These are phyloP conservation scores for Ophiostoma sp. DNA, from an alignment of 2,329 filamentous ascomycete genomes.

Conservation along the genomic window DNA sequence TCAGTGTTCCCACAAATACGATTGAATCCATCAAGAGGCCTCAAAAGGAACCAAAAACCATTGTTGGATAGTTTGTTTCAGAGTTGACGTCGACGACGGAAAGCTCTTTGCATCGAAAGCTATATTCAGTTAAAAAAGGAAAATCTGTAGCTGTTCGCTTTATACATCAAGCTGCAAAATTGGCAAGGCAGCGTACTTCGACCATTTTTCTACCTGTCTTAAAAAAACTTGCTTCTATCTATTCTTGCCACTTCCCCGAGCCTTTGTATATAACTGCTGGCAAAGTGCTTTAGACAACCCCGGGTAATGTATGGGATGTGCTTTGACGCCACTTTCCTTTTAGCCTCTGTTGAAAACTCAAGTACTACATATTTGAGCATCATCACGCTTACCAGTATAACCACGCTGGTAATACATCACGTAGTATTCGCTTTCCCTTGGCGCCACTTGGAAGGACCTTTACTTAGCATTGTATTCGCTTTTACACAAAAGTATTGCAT, in stretches of 20 bases:
- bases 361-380: neutral
- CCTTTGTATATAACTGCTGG: neutral
- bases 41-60: no score
- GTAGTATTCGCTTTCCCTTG: neutral
- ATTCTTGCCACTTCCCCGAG: neutral
- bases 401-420: neutral
- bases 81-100: no score
- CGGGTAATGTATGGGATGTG: slow-evolving; percentile 4
- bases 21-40: no score
- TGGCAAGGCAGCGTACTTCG: no score
- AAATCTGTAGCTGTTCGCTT: no score
- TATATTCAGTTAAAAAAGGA: no score
- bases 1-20: no score
- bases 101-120: no score
- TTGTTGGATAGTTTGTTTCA: no score
- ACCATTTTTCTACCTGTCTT: no score
- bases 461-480: neutral
- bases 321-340: neutral
- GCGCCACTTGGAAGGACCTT: neutral
- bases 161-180: no score
- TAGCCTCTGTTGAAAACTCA: slow-evolving; percentile 8
- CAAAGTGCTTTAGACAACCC: neutral
- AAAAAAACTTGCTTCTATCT: neutral
- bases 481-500: no score
- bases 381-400: neutral